These are phyloP conservation scores for Tetrahymena thermophila DNA, from an alignment of 73 alveolate genomes.

Conservation along the genomic window DNA sequence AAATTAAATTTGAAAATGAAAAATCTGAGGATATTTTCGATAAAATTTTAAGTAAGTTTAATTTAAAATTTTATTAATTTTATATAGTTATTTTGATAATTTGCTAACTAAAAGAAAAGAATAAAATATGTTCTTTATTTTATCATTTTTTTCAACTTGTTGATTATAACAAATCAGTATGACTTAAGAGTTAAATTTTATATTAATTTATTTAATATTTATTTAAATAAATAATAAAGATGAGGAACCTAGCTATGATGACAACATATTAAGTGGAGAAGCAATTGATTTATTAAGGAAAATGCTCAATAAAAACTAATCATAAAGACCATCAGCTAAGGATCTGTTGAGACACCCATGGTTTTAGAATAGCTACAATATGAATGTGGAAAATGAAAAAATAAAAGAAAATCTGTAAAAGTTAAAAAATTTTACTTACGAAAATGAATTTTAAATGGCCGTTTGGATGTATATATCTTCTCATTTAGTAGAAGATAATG, in stretches of 20 bases:
- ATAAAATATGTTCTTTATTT: no score
- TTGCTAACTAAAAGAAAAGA: no score
- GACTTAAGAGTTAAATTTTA: no score
- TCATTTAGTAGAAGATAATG: slow-evolving; percentile 8
- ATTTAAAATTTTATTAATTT: neutral
- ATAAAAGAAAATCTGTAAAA: neutral
- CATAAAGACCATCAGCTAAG: slow-evolving; percentile 64
- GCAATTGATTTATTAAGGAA: slow-evolving; percentile 77
- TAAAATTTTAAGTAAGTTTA: neutral
- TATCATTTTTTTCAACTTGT: no score
- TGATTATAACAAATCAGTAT: no score
- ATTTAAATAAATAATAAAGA: neutral
- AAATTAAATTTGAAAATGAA: neutral
- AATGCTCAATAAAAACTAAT: slow-evolving; percentile 76
- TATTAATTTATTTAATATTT: no score
- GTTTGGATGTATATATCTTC: slow-evolving; percentile 13
- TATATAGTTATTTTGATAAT: no score
- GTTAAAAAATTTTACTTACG: neutral
- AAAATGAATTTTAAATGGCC: slow-evolving; percentile 1
- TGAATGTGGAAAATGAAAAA: neutral
- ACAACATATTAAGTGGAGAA: slow-evolving; percentile 35
- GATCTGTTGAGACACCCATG: slow-evolving; percentile 81
- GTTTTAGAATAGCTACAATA: slow-evolving; percentile 28
- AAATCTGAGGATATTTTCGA: neutral
- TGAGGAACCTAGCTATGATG: neutral